Conservation (phyloP, 148 eudicot species). For the Chenopodium suecicum region DNA sequence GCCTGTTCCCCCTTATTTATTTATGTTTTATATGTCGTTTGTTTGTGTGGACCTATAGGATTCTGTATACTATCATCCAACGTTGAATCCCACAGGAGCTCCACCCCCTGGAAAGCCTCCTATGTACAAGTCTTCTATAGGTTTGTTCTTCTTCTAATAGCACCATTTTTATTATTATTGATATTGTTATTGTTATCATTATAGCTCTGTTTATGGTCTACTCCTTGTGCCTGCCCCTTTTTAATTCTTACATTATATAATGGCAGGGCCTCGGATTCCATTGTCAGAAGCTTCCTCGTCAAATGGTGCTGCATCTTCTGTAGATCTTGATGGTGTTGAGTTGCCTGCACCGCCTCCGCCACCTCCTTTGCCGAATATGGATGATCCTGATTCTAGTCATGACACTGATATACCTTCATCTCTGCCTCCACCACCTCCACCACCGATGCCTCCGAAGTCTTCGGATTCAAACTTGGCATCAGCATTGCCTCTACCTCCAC, state of each 20-base stretch:
- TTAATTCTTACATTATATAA: conserved; percentile 10
- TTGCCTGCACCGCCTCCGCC: conserved; percentile 83
- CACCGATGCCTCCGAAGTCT: conserved; percentile 77
- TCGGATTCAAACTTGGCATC: conserved; percentile 45
- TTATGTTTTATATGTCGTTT: conserved; percentile 5
- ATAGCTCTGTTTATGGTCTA: conserved; percentile 1
- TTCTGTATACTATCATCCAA: conserved; percentile 94
- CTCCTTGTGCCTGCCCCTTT: not conserved
- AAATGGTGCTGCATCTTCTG: conserved; percentile 43
- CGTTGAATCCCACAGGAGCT: conserved; percentile 94
- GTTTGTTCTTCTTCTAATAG: conserved; percentile 31
- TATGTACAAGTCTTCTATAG: conserved; percentile 92
- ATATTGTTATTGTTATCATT: not conserved
- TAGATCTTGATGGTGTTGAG: conserved; percentile 59
- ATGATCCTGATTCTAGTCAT: conserved; percentile 49
- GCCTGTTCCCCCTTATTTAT: not conserved
- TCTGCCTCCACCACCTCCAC: conserved; percentile 86
- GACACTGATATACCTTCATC: conserved; percentile 53
- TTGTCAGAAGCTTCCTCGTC: conserved; percentile 41
- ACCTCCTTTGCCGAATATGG: conserved; percentile 65
- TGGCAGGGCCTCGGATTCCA: conserved; percentile 74
- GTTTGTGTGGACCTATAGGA: conserved; percentile 47
- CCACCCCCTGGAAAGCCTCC: conserved; percentile 99
- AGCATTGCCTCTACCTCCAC: conserved; percentile 59
- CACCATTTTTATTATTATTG: not conserved